Conservation (phyloP, 768 basidiomycete species). For the Leucocoprinus leucothites region DNA sequence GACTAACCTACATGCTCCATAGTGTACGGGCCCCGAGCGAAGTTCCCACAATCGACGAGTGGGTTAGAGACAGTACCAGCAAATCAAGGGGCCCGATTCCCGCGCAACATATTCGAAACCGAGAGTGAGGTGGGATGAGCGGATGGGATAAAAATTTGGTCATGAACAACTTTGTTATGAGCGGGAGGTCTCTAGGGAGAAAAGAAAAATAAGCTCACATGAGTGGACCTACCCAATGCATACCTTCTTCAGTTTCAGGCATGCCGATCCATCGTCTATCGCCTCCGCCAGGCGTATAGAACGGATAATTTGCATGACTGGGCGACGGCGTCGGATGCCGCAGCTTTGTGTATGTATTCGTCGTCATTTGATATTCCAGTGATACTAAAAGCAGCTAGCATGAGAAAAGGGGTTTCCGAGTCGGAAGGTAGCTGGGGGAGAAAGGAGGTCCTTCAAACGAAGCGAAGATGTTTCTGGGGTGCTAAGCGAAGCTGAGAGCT, state of each 20-base stretch:
- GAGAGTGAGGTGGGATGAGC: too few relatives aligned
- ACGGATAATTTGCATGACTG: slow-evolving; percentile 64
- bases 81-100: background rate
- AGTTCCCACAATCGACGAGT: background rate
- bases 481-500: background rate
- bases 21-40: too few relatives aligned
- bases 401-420: background rate
- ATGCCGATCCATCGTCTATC: slow-evolving; percentile 62
- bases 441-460: background rate
- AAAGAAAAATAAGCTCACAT: slow-evolving; percentile 42
- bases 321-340: slow-evolving; percentile 54
- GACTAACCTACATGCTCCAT: slow-evolving; percentile 50
- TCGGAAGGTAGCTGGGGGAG: background rate
- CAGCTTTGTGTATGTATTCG: slow-evolving; percentile 39
- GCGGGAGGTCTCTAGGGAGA: background rate
- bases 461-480: background rate
- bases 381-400: slow-evolving; percentile 19
- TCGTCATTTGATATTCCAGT: slow-evolving; percentile 27
- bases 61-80: background rate
- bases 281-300: slow-evolving; percentile 65
- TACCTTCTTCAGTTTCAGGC: slow-evolving; percentile 51
- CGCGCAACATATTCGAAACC: too few relatives aligned
- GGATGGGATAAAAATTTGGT: too few relatives aligned
- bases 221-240: slow-evolving; percentile 70
- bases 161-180: background rate